A percentile compares a stretch with the other conserved stretches of the same genome.
Evolutionary conservation across 805 yeast species (phyloP).

Genomic region (Metschnikowia hibisci): DNA sequence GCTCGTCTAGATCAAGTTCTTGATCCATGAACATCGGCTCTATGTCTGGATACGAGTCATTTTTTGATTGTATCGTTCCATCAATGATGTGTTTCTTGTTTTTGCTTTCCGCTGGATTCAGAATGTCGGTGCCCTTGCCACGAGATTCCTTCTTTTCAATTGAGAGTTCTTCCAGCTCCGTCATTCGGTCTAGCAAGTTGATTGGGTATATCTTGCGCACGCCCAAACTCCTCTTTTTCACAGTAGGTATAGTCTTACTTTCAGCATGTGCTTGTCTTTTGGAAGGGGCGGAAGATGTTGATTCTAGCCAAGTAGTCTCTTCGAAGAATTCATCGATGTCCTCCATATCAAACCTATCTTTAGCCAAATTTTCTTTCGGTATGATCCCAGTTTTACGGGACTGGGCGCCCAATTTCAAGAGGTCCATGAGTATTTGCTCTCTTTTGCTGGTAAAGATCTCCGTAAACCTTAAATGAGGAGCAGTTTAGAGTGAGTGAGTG

Average conservation of each 20-base stretch:
- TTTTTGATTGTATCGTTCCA: neutral
- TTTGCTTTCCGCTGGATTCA: too few relatives aligned
- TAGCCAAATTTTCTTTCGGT: slow-evolving; percentile 43
- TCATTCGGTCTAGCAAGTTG: slow-evolving; percentile 1
- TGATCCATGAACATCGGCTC: slow-evolving; percentile 1
- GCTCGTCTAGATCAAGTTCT: neutral
- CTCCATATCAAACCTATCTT: slow-evolving; percentile 63
- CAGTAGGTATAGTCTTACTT: neutral
- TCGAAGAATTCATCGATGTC: slow-evolving; percentile 65
- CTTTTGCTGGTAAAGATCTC: neutral
- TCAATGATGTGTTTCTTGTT: neutral
- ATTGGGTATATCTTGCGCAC: slow-evolving; percentile 1
- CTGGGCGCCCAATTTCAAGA: slow-evolving; percentile 49
- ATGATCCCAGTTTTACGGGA: slow-evolving; percentile 66
- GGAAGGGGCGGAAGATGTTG: neutral
- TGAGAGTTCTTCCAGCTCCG: neutral
- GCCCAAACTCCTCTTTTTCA: slow-evolving; percentile 1
- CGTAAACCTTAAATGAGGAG: neutral
- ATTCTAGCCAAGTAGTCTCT: slow-evolving; percentile 26
- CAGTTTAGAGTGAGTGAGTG: neutral
- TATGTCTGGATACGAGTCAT: neutral
- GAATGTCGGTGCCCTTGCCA: neutral
- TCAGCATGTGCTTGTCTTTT: neutral
- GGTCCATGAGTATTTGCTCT: slow-evolving; percentile 26
- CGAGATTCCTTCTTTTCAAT: neutral